Evolutionary conservation across 2,329 filamentous ascomycete species (phyloP), one percentile per base, ranked within the genome.

Genomic region (Exophiala phaeomuriformis): DNA sequence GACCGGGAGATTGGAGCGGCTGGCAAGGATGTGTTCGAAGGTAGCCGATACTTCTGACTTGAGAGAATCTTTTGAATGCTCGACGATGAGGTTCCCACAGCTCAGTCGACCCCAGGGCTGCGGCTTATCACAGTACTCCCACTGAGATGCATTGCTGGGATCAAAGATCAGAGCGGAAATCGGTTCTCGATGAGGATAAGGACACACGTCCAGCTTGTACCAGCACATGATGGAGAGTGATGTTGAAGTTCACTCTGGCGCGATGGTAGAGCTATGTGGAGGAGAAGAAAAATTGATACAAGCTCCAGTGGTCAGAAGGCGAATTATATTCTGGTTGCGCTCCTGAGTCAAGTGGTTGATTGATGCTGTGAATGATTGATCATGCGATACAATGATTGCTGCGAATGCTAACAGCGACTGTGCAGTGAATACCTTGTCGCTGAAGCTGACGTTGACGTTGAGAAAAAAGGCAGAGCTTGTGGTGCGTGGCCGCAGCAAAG

Each of bases 51-150:
- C 31, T 46, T 28, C 40, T 7, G 27, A 31, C 40, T 35, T 39
- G 32, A 29, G 5, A 12, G 41, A 41, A 30, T 46, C 29, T 47
- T 36, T 42, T 7, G 51, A 37, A 43, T 59, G 57, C 40, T 52
- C 40, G 51, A 59, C 46, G 29, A 51, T 35, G 37, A 59, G 53
- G 9, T 47, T 52, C 35, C 57, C 57, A 32, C 57, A 59, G 42
- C 53, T 56, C 3, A 59, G 53, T 7, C 51, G 53, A 40, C 57
- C 57, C 57, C 57, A 59, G 6, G 57, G 53, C 31, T 53, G 52
- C 44, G 53, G 51, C 12, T 37, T 41, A 27, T 55, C 44, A 45
- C 57, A 59, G 31, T 36, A 9, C 36, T 56, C 43, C 57, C 57
- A 59, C 8, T 36, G 36, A 30, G 30, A 27, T 19, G 33, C 44